Conservation (phyloP, 2,329 filamentous ascomycete species). For the Venturia asperata region DNA sequence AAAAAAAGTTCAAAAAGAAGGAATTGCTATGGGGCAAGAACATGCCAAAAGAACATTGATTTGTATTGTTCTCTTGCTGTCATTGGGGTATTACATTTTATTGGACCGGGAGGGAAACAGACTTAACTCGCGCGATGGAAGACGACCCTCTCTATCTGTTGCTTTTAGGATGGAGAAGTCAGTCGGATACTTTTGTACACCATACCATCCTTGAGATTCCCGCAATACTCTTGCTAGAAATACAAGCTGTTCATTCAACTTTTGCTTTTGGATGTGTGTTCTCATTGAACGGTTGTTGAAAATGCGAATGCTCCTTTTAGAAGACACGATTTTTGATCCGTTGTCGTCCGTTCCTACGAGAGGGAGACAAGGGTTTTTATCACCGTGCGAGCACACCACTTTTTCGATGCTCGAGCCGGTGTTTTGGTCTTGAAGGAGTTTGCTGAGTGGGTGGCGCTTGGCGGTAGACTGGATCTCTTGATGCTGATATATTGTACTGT, state of each 20-base stretch:
- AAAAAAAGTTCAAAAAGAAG: not conserved
- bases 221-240: not conserved
- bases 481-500: no score
- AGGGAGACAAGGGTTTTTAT: no score
- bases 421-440: no score
- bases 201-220: conserved; percentile 7
- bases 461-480: no score
- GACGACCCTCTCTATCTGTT: not conserved
- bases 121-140: not conserved
- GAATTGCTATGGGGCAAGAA: conserved; percentile 1
- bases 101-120: not conserved
- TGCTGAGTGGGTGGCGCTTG: no score
- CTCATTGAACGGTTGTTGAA: no score
- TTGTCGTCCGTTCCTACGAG: no score
- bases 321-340: no score
- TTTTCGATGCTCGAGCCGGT: no score
- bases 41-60: not conserved
- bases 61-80: not conserved
- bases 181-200: not conserved
- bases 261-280: not conserved
- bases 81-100: not conserved
- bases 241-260: not conserved
- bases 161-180: not conserved
- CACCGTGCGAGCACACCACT: no score
- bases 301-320: no score